Percentiles rank a stretch among this genome's conserved stretches.
phyloP scores from a whole-genome alignment of 495 filamentous ascomycete species.

The Recurvomyces mirabilis region DNA sequence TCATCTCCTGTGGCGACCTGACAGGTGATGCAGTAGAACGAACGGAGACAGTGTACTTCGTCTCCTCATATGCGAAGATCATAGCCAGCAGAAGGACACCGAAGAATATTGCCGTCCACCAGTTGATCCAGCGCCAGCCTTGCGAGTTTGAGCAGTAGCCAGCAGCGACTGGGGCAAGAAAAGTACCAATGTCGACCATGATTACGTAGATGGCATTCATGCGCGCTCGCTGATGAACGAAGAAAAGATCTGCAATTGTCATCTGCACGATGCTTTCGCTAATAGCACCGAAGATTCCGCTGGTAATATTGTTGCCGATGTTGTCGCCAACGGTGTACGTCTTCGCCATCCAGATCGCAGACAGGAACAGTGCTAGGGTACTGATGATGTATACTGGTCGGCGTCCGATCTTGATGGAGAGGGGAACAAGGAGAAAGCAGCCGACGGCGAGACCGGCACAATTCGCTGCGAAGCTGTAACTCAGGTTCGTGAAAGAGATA shows the following conservation, averaged over 20 bases:
- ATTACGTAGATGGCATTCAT: constrained; percentile 37
- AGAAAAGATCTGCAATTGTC: constrained; percentile 48
- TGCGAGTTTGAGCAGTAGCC: constrained; percentile 3
- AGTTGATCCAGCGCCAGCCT: constrained; percentile 10
- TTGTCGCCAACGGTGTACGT: constrained; percentile 3
- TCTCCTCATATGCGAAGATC: constrained; percentile 9
- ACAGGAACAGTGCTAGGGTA: constrained; percentile 35
- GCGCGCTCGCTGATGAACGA: constrained; percentile 45
- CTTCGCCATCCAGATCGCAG: constrained; percentile 15
- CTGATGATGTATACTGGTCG: constrained; percentile 42
- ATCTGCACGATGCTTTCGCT: constrained; percentile 33
- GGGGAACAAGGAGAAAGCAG: constrained; percentile 42
- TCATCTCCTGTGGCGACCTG: neutral
- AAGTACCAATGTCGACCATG: constrained; percentile 7
- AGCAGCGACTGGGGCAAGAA: constrained; percentile 10
- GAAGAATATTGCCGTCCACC: constrained; percentile 9
- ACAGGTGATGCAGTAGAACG: neutral
- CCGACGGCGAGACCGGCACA: constrained; percentile 7
- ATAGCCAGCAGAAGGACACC: neutral
- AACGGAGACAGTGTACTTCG: constrained; percentile 1
- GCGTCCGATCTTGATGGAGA: constrained; percentile 44
- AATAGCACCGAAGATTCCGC: constrained; percentile 10
- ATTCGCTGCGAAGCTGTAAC: constrained; percentile 3
- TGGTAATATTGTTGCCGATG: constrained; percentile 4
- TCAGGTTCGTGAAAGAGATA: constrained; percentile 5